Percentiles rank a stretch among this genome's conserved stretches.
These are phyloP conservation scores for Plenodomus tracheiphilus DNA, from an alignment of 2,329 filamentous ascomycete species.

Conservation along the genomic window DNA sequence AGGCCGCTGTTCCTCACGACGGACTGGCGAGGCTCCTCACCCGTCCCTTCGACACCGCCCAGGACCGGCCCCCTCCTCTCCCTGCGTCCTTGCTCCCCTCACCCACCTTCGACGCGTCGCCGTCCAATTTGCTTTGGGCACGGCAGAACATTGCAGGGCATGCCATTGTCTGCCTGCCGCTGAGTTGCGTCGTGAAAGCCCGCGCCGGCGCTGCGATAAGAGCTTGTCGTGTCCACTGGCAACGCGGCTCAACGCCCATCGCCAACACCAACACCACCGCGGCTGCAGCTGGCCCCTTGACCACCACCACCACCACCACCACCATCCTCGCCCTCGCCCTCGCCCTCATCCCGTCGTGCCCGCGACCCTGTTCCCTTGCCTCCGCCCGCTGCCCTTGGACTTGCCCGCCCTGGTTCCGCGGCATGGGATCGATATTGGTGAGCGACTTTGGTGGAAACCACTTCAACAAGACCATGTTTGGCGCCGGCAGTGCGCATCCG, in stretches of 20 bases:
- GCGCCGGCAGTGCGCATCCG: slow-evolving; percentile 51
- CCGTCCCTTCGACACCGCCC: slow-evolving; percentile 29
- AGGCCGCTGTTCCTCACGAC: slow-evolving; percentile 28
- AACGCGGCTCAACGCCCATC: slow-evolving; percentile 1
- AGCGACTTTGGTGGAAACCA: slow-evolving; percentile 75
- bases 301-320: slow-evolving; percentile 14
- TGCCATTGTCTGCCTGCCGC: slow-evolving; percentile 19
- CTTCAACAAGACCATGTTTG: slow-evolving; percentile 72
- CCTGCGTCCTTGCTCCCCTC: slow-evolving; percentile 2
- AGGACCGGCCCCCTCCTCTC: slow-evolving; percentile 7
- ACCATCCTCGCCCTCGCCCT: slow-evolving; percentile 8
- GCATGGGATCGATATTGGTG: slow-evolving; percentile 64
- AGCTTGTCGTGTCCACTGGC: slow-evolving; percentile 15
- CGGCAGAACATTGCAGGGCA: slow-evolving; percentile 39
- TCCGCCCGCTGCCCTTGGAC: neutral
- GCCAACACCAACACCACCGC: slow-evolving; percentile 14
- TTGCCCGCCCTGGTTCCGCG: slow-evolving; percentile 39
- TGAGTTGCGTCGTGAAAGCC: slow-evolving; percentile 25
- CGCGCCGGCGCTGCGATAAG: slow-evolving; percentile 27
- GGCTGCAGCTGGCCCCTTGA: slow-evolving; percentile 15
- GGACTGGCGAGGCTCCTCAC: slow-evolving; percentile 10
- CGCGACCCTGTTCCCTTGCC: neutral
- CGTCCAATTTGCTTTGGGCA: slow-evolving; percentile 52
- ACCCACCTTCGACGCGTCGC: slow-evolving; percentile 28
- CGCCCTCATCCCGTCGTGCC: neutral